Conservation (phyloP, 2,329 filamentous ascomycete species). For the Penicillium brevicompactum region DNA sequence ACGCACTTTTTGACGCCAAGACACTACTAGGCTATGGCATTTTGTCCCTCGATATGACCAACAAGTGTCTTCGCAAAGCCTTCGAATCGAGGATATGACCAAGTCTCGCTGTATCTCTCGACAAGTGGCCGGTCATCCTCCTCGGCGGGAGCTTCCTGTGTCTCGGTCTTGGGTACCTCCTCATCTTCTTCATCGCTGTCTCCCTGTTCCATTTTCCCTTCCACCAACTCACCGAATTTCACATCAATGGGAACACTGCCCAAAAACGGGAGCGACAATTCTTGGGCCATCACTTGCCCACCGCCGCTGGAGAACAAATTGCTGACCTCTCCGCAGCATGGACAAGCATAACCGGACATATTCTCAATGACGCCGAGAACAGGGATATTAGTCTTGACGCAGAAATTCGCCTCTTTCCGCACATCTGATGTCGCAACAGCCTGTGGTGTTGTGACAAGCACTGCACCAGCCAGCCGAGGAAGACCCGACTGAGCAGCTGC, state of each 20-base stretch:
- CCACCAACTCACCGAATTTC: constrained; percentile 83
- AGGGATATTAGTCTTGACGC: constrained; percentile 75
- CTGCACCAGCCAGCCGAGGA: constrained; percentile 78
- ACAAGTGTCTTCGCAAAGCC: constrained; percentile 42
- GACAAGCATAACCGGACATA: constrained; percentile 66
- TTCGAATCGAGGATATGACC: constrained; percentile 47
- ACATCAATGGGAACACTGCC: constrained; percentile 90
- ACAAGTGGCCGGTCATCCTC: constrained; percentile 40
- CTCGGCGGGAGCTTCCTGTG: constrained; percentile 10
- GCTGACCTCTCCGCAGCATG: constrained; percentile 76
- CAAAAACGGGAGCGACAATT: constrained; percentile 81
- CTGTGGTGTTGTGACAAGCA: constrained; percentile 95
- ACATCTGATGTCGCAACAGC: constrained; percentile 93
- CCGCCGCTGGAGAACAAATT: constrained; percentile 93
- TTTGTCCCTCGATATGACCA: constrained; percentile 27
- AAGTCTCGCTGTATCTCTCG: constrained; percentile 47
- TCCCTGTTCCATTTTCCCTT: constrained; percentile 52
- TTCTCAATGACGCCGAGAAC: constrained; percentile 94
- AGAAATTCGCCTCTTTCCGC: constrained; percentile 92
- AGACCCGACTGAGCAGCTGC: constrained; percentile 20
- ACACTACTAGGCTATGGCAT: background rate
- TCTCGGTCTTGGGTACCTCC: constrained; percentile 13
- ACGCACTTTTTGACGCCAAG: background rate
- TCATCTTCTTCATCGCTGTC: constrained; percentile 31
- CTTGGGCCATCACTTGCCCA: constrained; percentile 82